Conservation (phyloP, 495 filamentous ascomycete species). For the Niebla homalea region DNA sequence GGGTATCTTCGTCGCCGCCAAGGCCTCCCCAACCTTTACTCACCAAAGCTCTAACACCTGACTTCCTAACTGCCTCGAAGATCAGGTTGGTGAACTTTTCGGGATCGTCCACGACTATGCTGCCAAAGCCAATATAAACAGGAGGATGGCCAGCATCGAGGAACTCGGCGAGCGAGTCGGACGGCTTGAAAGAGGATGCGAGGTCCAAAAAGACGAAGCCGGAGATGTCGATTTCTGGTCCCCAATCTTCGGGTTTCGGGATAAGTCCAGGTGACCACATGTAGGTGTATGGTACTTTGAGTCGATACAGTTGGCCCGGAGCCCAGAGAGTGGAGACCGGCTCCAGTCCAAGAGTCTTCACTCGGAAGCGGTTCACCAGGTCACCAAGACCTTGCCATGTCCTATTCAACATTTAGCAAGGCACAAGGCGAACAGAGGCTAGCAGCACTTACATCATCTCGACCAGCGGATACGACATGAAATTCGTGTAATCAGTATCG, state of each 20-base stretch:
- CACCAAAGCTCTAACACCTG: slow-evolving; percentile 49
- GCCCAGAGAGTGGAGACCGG: slow-evolving; percentile 52
- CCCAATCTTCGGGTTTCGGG: slow-evolving; percentile 55
- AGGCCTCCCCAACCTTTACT: slow-evolving; percentile 56
- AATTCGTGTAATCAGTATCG: slow-evolving; percentile 51
- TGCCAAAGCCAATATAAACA: slow-evolving; percentile 56
- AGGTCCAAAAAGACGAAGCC: slow-evolving; percentile 55
- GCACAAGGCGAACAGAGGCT: background rate
- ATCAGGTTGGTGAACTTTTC: slow-evolving; percentile 48
- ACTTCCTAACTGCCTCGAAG: slow-evolving; percentile 43
- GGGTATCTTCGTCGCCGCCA: slow-evolving; percentile 37
- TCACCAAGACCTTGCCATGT: slow-evolving; percentile 46
- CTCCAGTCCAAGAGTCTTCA: slow-evolving; percentile 44
- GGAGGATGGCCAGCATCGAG: slow-evolving; percentile 41
- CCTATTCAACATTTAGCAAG: slow-evolving; percentile 16
- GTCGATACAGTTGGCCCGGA: slow-evolving; percentile 44
- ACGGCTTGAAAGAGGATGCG: slow-evolving; percentile 44
- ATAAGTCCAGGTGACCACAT: slow-evolving; percentile 52
- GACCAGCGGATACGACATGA: slow-evolving; percentile 58
- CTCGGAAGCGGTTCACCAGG: slow-evolving; percentile 50
- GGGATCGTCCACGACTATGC: slow-evolving; percentile 55
- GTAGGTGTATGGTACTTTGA: slow-evolving; percentile 52
- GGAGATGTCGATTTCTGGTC: slow-evolving; percentile 44
- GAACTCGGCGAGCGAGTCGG: slow-evolving; percentile 38
- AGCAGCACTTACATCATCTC: slow-evolving; percentile 40